Conservation (phyloP, 2,329 filamentous ascomycete genomes). For the Aspergillaceae sp. region DNA sequence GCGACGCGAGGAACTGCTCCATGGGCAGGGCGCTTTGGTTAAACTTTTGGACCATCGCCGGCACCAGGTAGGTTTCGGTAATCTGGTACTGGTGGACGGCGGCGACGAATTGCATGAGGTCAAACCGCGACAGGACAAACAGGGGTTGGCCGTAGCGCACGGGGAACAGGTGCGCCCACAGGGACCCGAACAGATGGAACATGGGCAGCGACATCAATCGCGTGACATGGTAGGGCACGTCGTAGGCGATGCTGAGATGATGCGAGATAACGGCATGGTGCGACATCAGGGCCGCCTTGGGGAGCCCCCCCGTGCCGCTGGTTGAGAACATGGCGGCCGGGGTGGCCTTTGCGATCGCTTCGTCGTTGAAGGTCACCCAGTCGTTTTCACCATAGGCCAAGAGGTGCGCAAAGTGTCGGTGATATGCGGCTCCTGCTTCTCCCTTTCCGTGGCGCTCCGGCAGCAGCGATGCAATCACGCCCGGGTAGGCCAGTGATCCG, state of each 20-base stretch:
- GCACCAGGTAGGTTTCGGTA: slow-evolving; percentile 43
- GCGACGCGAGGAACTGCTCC: slow-evolving; percentile 27
- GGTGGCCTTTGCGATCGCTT: slow-evolving; percentile 37
- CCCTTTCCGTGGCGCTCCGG: slow-evolving; percentile 1
- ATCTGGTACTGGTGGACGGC: slow-evolving; percentile 36
- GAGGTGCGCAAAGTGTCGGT: slow-evolving; percentile 28
- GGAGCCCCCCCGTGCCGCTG: slow-evolving; percentile 52
- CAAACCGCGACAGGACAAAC: slow-evolving; percentile 42
- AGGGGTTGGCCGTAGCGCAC: slow-evolving; percentile 39
- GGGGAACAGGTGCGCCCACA: slow-evolving; percentile 40
- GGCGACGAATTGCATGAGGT: slow-evolving; percentile 32
- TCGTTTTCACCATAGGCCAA: slow-evolving; percentile 38
- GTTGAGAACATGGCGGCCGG: slow-evolving; percentile 46
- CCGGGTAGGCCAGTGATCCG: slow-evolving; percentile 16
- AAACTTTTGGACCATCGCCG: slow-evolving; percentile 36
- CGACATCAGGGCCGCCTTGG: slow-evolving; percentile 51
- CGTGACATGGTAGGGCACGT: slow-evolving; percentile 33
- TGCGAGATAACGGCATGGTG: slow-evolving; percentile 52
- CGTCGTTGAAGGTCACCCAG: slow-evolving; percentile 41
- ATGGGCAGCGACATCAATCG: slow-evolving; percentile 44
- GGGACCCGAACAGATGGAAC: slow-evolving; percentile 45
- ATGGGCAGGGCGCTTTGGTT: slow-evolving; percentile 20
- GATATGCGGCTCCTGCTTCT: slow-evolving; percentile 6
- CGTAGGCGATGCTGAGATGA: slow-evolving; percentile 33
- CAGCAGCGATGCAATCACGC: slow-evolving; percentile 10